Evolutionary conservation across 768 basidiomycete species (phyloP), one percentile per base, ranked within the genome.

Genomic region (Trametes cinnabarina): DNA sequence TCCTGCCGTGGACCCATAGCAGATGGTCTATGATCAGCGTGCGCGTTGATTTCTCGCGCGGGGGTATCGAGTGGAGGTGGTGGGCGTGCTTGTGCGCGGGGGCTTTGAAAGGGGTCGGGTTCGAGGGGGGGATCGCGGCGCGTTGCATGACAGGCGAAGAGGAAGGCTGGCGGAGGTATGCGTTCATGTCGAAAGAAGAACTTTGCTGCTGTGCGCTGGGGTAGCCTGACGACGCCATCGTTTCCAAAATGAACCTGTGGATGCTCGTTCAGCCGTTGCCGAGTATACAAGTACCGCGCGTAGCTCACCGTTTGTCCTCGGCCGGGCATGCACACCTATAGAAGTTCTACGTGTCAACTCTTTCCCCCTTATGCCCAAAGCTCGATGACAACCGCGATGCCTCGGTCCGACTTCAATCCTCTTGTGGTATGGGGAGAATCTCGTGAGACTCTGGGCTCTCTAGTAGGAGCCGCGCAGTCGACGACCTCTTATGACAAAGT

Each of bases 41-140:
- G 30, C 90, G 78, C 8, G 91, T 92, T n/a, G 88, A 89, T 76
- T 93, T 94, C 72, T 94, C 91, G 37, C 89, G 76, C 3, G 90
- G 92, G 2, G 91, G 91, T 30, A 94, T 92, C 2, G 88, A 85
- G 68, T 94, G 91, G 1, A 93, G 73, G 68, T 93, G 90, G 69
- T 93, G 92, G 0, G 91, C 91, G 77, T 92, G 90, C 63, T 87
- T 90, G 72, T 93, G 92, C 1, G 92, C 91, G 8, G 88, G 88
- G 2, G 88, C 82, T 61, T 78, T 81, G 74, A 87, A 88, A 0
- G 79, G 65, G 25, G 64, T 61, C 28, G 62, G 63, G 34, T 55
- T 60, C 40, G 46, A 49, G 22, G 60, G 40, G 23, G 62, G 61
- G n/a, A 62, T 55, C 41, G 57, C 23, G 12, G 57, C 61, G 55